Evolutionary conservation across 2,329 filamentous ascomycete species (phyloP).

Genomic region (Botrytis hyacinthi): DNA sequence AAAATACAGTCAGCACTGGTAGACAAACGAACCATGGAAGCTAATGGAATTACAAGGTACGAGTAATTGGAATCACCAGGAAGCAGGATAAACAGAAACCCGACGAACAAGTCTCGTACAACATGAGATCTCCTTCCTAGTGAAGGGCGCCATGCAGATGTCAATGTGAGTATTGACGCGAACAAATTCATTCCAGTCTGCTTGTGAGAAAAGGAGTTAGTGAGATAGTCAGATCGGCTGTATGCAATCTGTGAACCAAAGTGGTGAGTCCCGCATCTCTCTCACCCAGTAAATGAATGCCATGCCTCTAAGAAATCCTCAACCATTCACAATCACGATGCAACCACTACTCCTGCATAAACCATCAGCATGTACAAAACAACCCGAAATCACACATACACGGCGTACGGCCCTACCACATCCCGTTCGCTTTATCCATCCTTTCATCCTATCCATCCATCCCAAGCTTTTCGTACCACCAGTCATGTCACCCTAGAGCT

Average conservation of each 20-base stretch:
- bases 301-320: too few relatives aligned
- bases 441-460: neutral
- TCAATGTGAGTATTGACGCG: neutral
- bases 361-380: neutral
- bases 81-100: neutral
- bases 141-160: neutral
- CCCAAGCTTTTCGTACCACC: neutral
- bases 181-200: neutral
- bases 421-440: neutral
- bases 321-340: neutral
- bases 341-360: neutral
- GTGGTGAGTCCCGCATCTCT: neutral
- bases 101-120: neutral
- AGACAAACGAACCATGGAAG: neutral
- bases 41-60: neutral
- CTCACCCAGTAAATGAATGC: neutral
- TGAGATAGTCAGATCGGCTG: neutral
- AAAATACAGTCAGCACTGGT: neutral
- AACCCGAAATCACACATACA: neutral
- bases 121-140: neutral
- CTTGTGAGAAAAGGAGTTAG: neutral
- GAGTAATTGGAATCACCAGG: neutral
- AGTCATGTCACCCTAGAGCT: neutral
- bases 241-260: neutral
- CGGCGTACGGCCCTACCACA: neutral